Percentiles rank a stretch among this genome's conserved stretches.
These are phyloP conservation scores for Aspergillus neotritici DNA, from an alignment of 2,329 filamentous ascomycete genomes.

Conservation along the genomic window DNA sequence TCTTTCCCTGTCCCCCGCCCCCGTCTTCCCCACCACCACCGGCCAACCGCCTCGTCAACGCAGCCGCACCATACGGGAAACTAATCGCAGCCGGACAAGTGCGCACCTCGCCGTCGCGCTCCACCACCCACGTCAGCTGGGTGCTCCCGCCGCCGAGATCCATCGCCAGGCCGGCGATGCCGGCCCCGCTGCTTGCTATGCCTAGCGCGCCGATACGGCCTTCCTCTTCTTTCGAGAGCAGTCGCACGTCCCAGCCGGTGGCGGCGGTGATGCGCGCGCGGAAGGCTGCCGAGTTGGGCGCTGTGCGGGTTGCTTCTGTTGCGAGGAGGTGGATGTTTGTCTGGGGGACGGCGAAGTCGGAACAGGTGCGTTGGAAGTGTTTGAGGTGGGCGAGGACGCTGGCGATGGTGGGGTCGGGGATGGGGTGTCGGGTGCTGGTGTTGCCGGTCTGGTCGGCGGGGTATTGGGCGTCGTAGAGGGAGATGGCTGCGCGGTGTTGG, in stretches of 20 bases:
- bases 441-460: slow-evolving; percentile 33
- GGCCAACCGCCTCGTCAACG: slow-evolving; percentile 54
- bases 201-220: slow-evolving; percentile 78
- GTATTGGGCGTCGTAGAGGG: slow-evolving; percentile 75
- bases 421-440: slow-evolving; percentile 44
- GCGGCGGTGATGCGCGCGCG: slow-evolving; percentile 56
- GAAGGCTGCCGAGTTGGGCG: slow-evolving; percentile 66
- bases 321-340: slow-evolving; percentile 69
- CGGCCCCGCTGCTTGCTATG: slow-evolving; percentile 65
- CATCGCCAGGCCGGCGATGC: slow-evolving; percentile 73
- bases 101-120: slow-evolving; percentile 44
- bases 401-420: slow-evolving; percentile 55
- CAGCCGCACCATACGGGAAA: slow-evolving; percentile 65
- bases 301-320: slow-evolving; percentile 81
- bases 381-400: slow-evolving; percentile 62
- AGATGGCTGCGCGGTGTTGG: slow-evolving; percentile 72
- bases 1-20: slow-evolving; percentile 41
- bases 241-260: slow-evolving; percentile 63
- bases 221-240: slow-evolving; percentile 75
- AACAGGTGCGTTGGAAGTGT: slow-evolving; percentile 66
- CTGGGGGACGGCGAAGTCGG: slow-evolving; percentile 60
- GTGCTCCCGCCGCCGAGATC: slow-evolving; percentile 75
- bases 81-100: slow-evolving; percentile 55
- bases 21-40: slow-evolving; percentile 39
- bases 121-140: slow-evolving; percentile 63